Evolutionary conservation across 1,284 basidiomycete genomes (phyloP).

Genomic region (Vanrija sp.): DNA sequence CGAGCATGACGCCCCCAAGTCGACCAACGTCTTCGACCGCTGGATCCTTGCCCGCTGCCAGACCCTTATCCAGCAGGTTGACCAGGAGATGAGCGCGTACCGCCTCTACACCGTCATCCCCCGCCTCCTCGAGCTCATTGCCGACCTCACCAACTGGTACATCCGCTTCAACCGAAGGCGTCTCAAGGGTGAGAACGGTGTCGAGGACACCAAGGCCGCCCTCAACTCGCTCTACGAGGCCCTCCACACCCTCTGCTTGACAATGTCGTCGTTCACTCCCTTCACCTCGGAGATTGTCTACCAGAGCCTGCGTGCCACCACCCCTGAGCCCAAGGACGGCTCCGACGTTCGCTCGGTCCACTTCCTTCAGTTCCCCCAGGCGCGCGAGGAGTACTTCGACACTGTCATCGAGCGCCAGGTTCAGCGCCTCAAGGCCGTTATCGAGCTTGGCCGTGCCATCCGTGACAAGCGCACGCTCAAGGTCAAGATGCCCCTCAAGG

Average conservation of each 20-base stretch:
- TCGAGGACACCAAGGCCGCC: slow-evolving; percentile 81
- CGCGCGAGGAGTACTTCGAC: slow-evolving; percentile 94
- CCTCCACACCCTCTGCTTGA: slow-evolving; percentile 87
- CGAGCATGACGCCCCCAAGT: slow-evolving; percentile 76
- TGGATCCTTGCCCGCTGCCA: slow-evolving; percentile 98
- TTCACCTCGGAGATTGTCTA: slow-evolving; percentile 98
- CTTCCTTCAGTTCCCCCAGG: slow-evolving; percentile 89
- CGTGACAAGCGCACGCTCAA: slow-evolving; percentile 84
- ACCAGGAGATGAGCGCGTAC: slow-evolving; percentile 93
- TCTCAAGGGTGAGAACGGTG: slow-evolving; percentile 91
- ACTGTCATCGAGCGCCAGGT: slow-evolving; percentile 93
- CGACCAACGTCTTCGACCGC: slow-evolving; percentile 94
- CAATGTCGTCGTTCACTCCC: slow-evolving; percentile 97
- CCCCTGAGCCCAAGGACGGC: slow-evolving; percentile 68
- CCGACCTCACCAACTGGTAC: slow-evolving; percentile 99
- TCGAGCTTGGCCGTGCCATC: slow-evolving; percentile 84
- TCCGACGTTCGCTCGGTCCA: slow-evolving; percentile 86
- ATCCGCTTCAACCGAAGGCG: slow-evolving; percentile 97
- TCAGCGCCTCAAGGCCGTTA: slow-evolving; percentile 88
- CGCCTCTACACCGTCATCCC: slow-evolving; percentile 97
- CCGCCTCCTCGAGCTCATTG: slow-evolving; percentile 84
- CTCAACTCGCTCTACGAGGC: slow-evolving; percentile 96
- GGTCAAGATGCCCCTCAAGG: slow-evolving; percentile 83
- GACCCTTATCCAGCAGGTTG: slow-evolving; percentile 86
- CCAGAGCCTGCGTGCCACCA: slow-evolving; percentile 79